Percentiles rank a stretch among this genome's conserved stretches.
These are phyloP conservation scores for Pterula multifida DNA, from an alignment of 1,284 basidiomycete genomes.

Conservation along the genomic window DNA sequence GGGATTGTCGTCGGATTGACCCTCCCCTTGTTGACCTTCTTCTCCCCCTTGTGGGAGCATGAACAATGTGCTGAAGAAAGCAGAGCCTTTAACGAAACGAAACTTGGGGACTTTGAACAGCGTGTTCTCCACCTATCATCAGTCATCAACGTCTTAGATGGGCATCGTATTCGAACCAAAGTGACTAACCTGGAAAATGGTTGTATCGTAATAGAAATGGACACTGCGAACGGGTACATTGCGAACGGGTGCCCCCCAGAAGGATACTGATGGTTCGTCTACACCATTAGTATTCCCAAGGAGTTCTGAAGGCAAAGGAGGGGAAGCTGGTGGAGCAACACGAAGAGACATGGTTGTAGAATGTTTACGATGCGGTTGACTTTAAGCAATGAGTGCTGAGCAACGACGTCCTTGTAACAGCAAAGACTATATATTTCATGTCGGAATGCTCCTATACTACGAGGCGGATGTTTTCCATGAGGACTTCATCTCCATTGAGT, in stretches of 20 bases:
- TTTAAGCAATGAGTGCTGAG: too few species aligned
- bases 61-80: background rate
- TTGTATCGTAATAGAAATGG: background rate
- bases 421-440: too few species aligned
- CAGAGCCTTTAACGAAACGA: background rate
- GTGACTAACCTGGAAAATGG: background rate
- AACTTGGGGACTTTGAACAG: background rate
- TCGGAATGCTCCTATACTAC: too few species aligned
- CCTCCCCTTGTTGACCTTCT: background rate
- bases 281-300: background rate
- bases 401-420: too few species aligned
- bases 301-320: background rate
- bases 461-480: too few species aligned
- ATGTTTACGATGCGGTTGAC: too few species aligned
- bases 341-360: background rate
- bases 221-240: background rate
- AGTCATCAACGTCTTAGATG: background rate
- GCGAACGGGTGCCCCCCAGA: background rate
- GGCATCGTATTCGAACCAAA: background rate
- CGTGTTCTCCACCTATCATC: constrained; percentile 1
- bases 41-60: background rate
- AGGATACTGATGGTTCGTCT: too few species aligned
- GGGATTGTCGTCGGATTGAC: background rate
- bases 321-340: background rate
- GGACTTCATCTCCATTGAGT: too few species aligned